Percentiles rank a stretch among this genome's conserved stretches.
Evolutionary conservation across 805 yeast genomes (phyloP).

Genomic region (Candida parachauliodes): DNA sequence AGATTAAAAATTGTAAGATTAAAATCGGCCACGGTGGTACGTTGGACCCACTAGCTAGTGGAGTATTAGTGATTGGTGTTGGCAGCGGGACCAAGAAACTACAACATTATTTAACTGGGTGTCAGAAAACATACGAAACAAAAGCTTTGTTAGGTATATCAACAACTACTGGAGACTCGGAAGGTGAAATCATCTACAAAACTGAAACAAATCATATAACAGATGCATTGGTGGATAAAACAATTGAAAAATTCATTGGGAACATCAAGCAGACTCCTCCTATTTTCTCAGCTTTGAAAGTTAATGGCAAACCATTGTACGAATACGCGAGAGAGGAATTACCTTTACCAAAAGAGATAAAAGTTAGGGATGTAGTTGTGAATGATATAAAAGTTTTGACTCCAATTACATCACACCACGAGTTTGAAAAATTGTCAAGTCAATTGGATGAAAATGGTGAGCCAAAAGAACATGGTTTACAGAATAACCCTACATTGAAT

Average conservation of each 20-base stretch:
- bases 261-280: conserved; percentile 89
- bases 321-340: conserved; percentile 89
- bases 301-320: conserved; percentile 90
- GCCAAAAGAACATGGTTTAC: conserved; percentile 42
- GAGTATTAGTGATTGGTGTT: conserved; percentile 88
- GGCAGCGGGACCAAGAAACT: conserved; percentile 86
- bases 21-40: conserved; percentile 99
- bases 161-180: conserved; percentile 92
- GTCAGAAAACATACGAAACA: conserved; percentile 77
- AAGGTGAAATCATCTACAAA: conserved; percentile 71
- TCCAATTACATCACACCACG: conserved; percentile 58
- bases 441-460: conserved; percentile 47
- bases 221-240: conserved; percentile 44
- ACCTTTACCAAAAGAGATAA: conserved; percentile 81
- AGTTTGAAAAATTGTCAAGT: conserved; percentile 43
- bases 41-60: conserved; percentile 92
- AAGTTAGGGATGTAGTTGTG: conserved; percentile 68
- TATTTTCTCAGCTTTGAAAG: conserved; percentile 86
- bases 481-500: conserved; percentile 52
- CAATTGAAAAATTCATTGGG: conserved; percentile 71
- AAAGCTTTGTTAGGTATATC: conserved; percentile 83
- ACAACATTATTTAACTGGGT: conserved; percentile 65
- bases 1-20: conserved; percentile 50
- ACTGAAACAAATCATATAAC: conserved; percentile 57
- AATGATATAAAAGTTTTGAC: conserved; percentile 48